Base-by-base conservation (phyloP, 805 yeast species). In the Teunomyces barrocoloradensis region DNA sequence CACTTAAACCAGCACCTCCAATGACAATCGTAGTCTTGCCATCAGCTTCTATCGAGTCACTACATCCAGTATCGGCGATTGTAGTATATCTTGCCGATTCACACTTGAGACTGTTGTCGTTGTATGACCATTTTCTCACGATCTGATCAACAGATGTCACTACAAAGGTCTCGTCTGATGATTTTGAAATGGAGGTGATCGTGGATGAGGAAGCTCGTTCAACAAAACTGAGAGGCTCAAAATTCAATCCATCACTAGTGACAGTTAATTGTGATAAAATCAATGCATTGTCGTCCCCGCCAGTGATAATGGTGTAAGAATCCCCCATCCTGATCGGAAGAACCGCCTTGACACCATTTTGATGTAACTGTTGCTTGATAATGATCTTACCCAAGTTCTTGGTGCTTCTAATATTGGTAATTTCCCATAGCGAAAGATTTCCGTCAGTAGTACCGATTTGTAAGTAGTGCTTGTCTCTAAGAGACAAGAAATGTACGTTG, bases 201-300 rank as follows among this genome's bases (percentile, higher is more conserved):
- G 97, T 87, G 0, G 97, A 85, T 0, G 97, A 80, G 2, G 96
- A 97, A 0, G 96, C 97, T 23, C 68, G 63, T 7, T 69, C 70
- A 4, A 68, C 64, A 51, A 77, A 74, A 0, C 71, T 57, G 0
- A 56, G 46, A 0, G 69, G 59, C 0, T 53, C 50, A 25, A 79
- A 58, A 1, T 35, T 42, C 3, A 61, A 44, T 18, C 38, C 49
- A 2, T 46, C 47, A 5, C 48, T 46, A 2, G 45, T 41, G 7
- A 6, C 28, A 0, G 44, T 49, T 6, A 63, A 55, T 7, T 55
- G 58, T 0, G 66, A 62, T 6, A 69, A 43, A 1, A 64, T 48
- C 28, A 85, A 58, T 0, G 89, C 86, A 65, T 92, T 91, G 58
- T 94, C 99, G 61, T 94, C 99, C 46, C 99, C 98, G 28, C 97